Base-by-base conservation (phyloP, 2,329 filamentous ascomycete species). In the Nigrospora oryzae region DNA sequence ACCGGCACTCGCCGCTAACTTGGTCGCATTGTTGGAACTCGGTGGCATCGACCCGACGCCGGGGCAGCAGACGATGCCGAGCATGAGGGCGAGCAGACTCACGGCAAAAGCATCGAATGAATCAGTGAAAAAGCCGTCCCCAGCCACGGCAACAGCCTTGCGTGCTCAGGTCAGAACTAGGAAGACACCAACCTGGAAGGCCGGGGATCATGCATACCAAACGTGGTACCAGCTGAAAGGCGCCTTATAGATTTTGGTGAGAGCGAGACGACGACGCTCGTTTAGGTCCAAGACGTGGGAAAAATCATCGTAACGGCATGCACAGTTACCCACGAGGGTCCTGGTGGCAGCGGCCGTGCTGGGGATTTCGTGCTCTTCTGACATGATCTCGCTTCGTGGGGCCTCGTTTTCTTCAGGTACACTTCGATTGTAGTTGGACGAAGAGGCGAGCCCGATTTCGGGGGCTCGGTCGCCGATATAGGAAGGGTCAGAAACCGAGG, bases 71-170 rank as follows among this genome's bases (percentile, higher is more conserved):
- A 89, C 86, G 40, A 90, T 80, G 36, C 86, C 87, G 42, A 90
- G 63, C 84, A 90, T 89, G 50, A 77, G 74, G 28, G 84, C 86
- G 51, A 84, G 70, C 58, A 89, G 70, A 51, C 81, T 84, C 54
- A 85, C 83, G 58, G 83, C 81, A 63, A 93, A 93, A 68, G 89
- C 87, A 59, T 86, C 83, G 65, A 90, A 91, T 35, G 85, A 85
- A 60, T 91, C 88, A 14, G 87, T 91, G 66, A 93, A 93, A 78
- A 94, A 93, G 54, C 87, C 88, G 49, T 91, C 84, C 56, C 88
- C 87, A 30, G 86, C 86, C 19, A 91, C 86, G 10, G 86, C 67
- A 44, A 86, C 77, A 46, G 86, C 84, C 36, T 86, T 61, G 15
- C n/a, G 13, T 6, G 33, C 42, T n/a, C n/a, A 32, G 19, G 43